Conservation (phyloP, 2,329 filamentous ascomycete genomes). For the Aspergillus sp. region DNA sequence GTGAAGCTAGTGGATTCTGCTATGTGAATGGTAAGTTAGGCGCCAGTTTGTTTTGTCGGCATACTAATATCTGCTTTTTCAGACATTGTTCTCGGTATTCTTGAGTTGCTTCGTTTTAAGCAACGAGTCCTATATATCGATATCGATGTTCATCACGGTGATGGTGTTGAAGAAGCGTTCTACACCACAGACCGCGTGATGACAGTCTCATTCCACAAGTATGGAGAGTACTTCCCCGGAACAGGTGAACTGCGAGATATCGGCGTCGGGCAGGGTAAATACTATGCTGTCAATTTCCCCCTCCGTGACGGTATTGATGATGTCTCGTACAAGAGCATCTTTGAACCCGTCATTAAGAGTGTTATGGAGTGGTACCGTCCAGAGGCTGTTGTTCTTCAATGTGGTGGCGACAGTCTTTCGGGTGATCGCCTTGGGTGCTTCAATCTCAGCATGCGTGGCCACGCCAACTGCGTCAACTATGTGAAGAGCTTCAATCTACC, state of each 20-base stretch:
- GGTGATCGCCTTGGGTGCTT: slow-evolving; percentile 69
- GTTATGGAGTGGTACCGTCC: slow-evolving; percentile 70
- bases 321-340: slow-evolving; percentile 65
- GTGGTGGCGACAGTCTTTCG: slow-evolving; percentile 66
- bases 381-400: slow-evolving; percentile 68
- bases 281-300: slow-evolving; percentile 70
- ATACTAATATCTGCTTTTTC: background rate
- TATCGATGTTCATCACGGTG: slow-evolving; percentile 67
- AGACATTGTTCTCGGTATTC: slow-evolving; percentile 67
- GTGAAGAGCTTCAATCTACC: slow-evolving; percentile 68
- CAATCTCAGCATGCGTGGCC: slow-evolving; percentile 69
- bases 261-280: slow-evolving; percentile 65
- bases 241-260: slow-evolving; percentile 69
- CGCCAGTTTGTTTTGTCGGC: slow-evolving; percentile 5
- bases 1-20: slow-evolving; percentile 93
- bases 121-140: slow-evolving; percentile 66
- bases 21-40: slow-evolving; percentile 77
- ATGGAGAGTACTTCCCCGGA: slow-evolving; percentile 70
- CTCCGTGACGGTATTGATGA: slow-evolving; percentile 70
- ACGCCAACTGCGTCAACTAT: slow-evolving; percentile 69
- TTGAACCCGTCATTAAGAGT: slow-evolving; percentile 66
- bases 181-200: slow-evolving; percentile 71
- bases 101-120: slow-evolving; percentile 64
- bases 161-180: slow-evolving; percentile 70
- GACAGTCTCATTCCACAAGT: slow-evolving; percentile 72